These are phyloP conservation scores for Phaeosphaeriaceae sp. DNA, from an alignment of 2,329 filamentous ascomycete genomes.

Conservation along the genomic window DNA sequence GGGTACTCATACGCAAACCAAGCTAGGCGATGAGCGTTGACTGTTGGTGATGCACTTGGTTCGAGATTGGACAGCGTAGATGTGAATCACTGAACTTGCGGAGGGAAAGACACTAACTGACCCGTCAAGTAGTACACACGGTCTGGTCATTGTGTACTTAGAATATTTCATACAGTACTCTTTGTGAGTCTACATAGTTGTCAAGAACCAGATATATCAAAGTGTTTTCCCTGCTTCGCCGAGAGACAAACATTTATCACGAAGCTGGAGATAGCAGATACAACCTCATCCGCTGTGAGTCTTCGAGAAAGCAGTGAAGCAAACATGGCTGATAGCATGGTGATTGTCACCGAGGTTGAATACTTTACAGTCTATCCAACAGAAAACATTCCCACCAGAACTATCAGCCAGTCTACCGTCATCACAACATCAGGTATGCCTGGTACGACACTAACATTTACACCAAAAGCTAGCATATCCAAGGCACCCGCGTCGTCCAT, in stretches of 20 bases:
- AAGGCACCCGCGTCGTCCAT: not conserved
- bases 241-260: not conserved
- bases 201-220: too few relatives aligned
- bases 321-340: not conserved
- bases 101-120: too few relatives aligned
- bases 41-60: too few relatives aligned
- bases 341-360: not conserved
- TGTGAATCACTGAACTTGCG: too few relatives aligned
- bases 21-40: too few relatives aligned
- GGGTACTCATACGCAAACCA: too few relatives aligned
- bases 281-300: not conserved
- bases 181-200: too few relatives aligned
- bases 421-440: not conserved
- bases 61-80: too few relatives aligned
- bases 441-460: not conserved
- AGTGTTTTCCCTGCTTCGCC: not conserved
- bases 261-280: too few relatives aligned
- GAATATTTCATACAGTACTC: too few relatives aligned
- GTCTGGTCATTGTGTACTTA: too few relatives aligned
- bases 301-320: not conserved
- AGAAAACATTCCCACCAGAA: not conserved
- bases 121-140: too few relatives aligned
- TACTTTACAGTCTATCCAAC: conserved; percentile 2
- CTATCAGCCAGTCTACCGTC: not conserved
- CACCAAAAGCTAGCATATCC: not conserved